Evolutionary conservation across 225 moss, liverwort and hornwort species (phyloP), one percentile per base, ranked within the genome.

Genomic region (Antitrichia curtipendula): DNA sequence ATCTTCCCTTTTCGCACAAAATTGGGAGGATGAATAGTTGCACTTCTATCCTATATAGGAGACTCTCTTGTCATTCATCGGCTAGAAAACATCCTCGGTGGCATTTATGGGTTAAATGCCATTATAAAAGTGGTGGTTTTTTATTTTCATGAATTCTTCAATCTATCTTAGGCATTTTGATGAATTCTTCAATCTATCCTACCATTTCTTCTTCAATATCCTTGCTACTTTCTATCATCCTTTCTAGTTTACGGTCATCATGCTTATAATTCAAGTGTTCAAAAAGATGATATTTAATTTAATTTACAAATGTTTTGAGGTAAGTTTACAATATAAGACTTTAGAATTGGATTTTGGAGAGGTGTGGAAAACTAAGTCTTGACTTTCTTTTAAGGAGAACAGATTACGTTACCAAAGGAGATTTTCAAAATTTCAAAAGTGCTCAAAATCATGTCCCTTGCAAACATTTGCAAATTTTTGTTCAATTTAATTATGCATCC

Each of bases 371-470:
- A 52, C 9, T 4, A 76, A 36, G 6, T 15, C n/a, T 54, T 15
- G 23, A 0, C 1, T 53, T 36, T 22, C 1, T 50, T 49, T 31
- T 12, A 20, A 32, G 1, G 2, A 47, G 0, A 29, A 47, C 0
- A 1, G 0, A 52, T 50, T 31, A 52, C 3, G 2, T 20, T 5
- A 34, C 8, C 13, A 8, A 53, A 75, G 3, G 52, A 34, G 14
- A 36, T 52, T 52, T 52, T 36, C 1, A 23, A 52, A 36, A 22
- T 22, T 75, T 8, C 5, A 36, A 75, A 50, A 5, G 19, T 13
- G 7, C 4, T 52, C 34, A 50, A 50, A 8, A 36, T 75, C 23
- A 23, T 43, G 4, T 1, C 52, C 6, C 5, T 53, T 22, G 1
- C 2, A 0, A 5, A 53, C 9, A 75, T 36, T 53, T 75, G 22